Evolutionary conservation across 176 grass and related monocot genomes (phyloP).

Genomic region (Aegilops sharonensis): DNA sequence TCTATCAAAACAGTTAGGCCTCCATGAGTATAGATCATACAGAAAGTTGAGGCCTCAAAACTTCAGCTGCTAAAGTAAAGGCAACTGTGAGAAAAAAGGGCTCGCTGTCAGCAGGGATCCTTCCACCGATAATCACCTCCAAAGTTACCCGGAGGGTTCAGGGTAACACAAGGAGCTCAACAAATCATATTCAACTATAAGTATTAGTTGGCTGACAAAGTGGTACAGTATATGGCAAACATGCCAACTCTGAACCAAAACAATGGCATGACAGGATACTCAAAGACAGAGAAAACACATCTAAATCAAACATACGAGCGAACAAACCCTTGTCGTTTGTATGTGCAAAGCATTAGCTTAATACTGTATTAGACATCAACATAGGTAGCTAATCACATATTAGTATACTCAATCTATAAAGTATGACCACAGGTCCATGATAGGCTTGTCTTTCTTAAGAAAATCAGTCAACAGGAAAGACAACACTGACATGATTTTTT

Average conservation of each 20-base stretch:
- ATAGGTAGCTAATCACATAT: conserved; percentile 22
- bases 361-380: conserved; percentile 6
- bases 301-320: neutral
- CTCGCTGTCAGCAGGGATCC: conserved; percentile 24
- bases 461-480: neutral
- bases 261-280: conserved; percentile 1
- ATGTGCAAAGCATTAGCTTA: conserved; percentile 8
- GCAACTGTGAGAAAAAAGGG: neutral
- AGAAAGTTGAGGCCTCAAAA: neutral
- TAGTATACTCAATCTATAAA: neutral
- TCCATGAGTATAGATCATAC: neutral
- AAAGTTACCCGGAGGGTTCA: neutral
- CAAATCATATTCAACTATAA: conserved; percentile 16
- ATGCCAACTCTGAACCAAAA: conserved; percentile 4
- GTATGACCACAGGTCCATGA: conserved; percentile 6
- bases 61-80: neutral
- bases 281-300: neutral
- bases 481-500: conserved; percentile 2
- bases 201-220: neutral
- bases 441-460: neutral
- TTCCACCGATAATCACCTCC: conserved; percentile 34
- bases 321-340: neutral
- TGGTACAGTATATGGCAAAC: neutral
- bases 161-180: neutral
- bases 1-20: neutral